Evolutionary conservation across 352 stramenopile genomes (phyloP).

Genomic region (Globisporangium mamillatum): DNA sequence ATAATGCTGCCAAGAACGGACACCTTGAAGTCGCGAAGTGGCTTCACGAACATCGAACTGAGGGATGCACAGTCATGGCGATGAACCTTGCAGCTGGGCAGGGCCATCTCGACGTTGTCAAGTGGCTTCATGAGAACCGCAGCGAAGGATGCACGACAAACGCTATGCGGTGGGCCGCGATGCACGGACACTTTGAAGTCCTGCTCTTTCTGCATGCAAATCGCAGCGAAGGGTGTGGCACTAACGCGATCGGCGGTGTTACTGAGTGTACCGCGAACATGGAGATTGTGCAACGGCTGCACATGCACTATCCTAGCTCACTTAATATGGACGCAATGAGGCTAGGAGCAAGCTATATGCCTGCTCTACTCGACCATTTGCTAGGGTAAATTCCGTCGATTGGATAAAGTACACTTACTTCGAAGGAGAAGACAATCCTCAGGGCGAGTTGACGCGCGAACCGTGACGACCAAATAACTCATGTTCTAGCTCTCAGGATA

Average conservation of each 20-base stretch:
- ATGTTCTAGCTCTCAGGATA: too few relatives aligned
- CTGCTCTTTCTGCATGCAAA: not conserved
- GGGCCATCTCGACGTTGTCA: not conserved
- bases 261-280: not conserved
- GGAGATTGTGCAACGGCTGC: not conserved
- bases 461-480: too few relatives aligned
- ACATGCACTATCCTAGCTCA: not conserved
- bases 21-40: not conserved
- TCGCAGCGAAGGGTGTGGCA: not conserved
- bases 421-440: too few relatives aligned
- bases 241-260: not conserved
- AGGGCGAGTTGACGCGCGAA: too few relatives aligned
- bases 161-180: not conserved
- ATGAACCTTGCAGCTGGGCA: not conserved
- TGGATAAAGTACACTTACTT: too few relatives aligned
- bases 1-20: not conserved
- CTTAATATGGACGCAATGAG: not conserved
- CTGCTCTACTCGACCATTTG: not conserved
- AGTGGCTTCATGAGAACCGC: slow-evolving; percentile 1
- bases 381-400: not conserved
- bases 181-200: not conserved
- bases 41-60: not conserved
- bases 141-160: not conserved
- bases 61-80: not conserved
- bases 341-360: not conserved